Evolutionary conservation across 2,329 filamentous ascomycete genomes (phyloP).

Genomic region (Elsinoe arachidis): DNA sequence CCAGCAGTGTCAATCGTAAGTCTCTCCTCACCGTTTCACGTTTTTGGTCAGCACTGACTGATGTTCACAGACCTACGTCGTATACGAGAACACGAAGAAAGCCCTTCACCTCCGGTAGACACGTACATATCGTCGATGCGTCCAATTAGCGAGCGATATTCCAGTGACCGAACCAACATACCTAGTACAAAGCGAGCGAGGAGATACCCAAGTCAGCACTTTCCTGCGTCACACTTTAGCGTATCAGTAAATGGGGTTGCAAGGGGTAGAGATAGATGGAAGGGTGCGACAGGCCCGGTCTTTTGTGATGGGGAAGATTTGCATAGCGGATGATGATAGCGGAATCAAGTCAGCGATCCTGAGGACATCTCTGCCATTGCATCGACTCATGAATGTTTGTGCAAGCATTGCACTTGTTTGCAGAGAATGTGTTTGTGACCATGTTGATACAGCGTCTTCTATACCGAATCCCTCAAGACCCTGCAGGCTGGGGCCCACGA

Average conservation of each 20-base stretch:
- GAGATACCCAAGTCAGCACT: constrained; percentile 1
- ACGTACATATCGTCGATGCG: neutral
- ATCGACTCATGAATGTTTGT: too few species aligned
- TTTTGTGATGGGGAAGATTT: neutral
- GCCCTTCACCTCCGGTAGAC: constrained; percentile 40
- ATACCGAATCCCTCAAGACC: neutral
- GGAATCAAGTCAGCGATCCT: neutral
- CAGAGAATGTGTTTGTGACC: neutral
- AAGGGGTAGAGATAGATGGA: neutral
- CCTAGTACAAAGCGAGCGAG: constrained; percentile 7
- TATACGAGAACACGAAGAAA: constrained; percentile 84
- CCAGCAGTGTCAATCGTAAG: constrained; percentile 77
- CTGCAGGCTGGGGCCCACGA: neutral
- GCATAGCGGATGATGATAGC: neutral
- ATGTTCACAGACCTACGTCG: constrained; percentile 61
- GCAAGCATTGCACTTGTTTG: too few species aligned
- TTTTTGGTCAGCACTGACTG: constrained; percentile 28
- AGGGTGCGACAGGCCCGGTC: constrained; percentile 1
- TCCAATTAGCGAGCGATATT: neutral
- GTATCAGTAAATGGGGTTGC: neutral
- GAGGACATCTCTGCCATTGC: neutral
- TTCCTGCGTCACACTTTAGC: constrained; percentile 5
- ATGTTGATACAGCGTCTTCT: constrained; percentile 9
- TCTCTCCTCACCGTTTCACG: constrained; percentile 1
- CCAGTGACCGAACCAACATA: neutral